Percentiles rank a stretch among this genome's conserved stretches.
These are phyloP conservation scores for Alloteropsis semialata DNA, from an alignment of 176 grass and related monocot species.

Conservation along the genomic window DNA sequence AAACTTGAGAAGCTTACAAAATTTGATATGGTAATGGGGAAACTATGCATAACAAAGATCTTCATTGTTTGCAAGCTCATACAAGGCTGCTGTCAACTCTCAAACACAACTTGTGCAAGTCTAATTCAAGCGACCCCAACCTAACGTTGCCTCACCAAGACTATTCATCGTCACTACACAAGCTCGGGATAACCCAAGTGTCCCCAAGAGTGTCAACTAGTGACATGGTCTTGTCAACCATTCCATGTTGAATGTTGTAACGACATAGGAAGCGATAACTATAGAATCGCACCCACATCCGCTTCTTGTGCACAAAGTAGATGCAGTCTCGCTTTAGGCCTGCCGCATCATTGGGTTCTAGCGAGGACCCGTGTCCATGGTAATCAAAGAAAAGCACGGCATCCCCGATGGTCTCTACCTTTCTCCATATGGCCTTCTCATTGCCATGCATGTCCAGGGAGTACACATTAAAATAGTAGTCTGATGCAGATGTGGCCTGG, in stretches of 20 bases:
- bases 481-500: neutral
- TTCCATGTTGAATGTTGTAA: neutral
- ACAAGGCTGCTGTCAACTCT: neutral
- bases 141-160: no score
- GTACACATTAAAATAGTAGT: slow-evolving; percentile 29
- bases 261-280: neutral
- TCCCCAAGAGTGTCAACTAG: neutral
- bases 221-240: neutral
- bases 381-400: slow-evolving; percentile 34
- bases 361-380: slow-evolving; percentile 16
- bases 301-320: slow-evolving; percentile 18
- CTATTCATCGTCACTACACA: neutral
- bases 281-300: neutral
- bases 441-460: neutral
- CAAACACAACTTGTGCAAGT: no score
- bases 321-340: slow-evolving; percentile 1
- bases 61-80: neutral
- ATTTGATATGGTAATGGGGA: neutral
- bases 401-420: slow-evolving; percentile 16
- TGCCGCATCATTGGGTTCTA: slow-evolving; percentile 4
- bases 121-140: no score
- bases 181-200: slow-evolving; percentile 9
- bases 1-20: neutral
- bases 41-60: neutral
- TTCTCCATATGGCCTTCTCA: slow-evolving; percentile 7